phyloP scores from a whole-genome alignment of 2,329 filamentous ascomycete species.

The Ophiocordyceps polyrhachis-furcata region DNA sequence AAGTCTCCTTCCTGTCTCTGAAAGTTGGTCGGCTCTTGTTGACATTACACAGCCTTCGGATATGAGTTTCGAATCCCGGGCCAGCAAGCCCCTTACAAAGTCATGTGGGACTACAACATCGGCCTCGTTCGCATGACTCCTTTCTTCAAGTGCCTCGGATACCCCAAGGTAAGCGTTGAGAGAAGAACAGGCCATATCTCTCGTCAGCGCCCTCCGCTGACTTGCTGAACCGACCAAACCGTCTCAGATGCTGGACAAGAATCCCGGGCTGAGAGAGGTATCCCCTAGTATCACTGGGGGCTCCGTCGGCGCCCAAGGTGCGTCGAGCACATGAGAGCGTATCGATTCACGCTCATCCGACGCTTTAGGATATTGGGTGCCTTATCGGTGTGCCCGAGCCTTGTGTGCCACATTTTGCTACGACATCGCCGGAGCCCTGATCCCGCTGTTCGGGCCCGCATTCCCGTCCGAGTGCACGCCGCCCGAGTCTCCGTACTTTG shows the following conservation, averaged over 20 bases:
- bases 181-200: too few species aligned
- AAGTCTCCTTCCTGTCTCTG: background rate
- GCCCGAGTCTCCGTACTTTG: constrained; percentile 43
- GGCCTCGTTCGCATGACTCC: constrained; percentile 87
- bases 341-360: background rate
- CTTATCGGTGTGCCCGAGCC: constrained; percentile 67
- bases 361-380: constrained; percentile 84
- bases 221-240: constrained; percentile 51
- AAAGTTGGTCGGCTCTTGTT: background rate
- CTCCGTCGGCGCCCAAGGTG: constrained; percentile 76
- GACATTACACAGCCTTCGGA: constrained; percentile 44
- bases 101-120: constrained; percentile 97
- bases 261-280: constrained; percentile 71
- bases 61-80: constrained; percentile 62
- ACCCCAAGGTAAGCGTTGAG: constrained; percentile 50
- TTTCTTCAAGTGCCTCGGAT: constrained; percentile 80
- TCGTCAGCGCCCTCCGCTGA: background rate
- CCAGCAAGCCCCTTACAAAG: constrained; percentile 46
- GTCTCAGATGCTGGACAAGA: constrained; percentile 61
- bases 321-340: constrained; percentile 6
- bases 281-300: constrained; percentile 91
- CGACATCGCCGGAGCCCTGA: constrained; percentile 65
- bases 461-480: constrained; percentile 58
- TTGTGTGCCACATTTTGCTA: constrained; percentile 83
- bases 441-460: constrained; percentile 71